Base-by-base conservation (phyloP, 179 eudicot genomes). In the Silene noctiflora region DNA sequence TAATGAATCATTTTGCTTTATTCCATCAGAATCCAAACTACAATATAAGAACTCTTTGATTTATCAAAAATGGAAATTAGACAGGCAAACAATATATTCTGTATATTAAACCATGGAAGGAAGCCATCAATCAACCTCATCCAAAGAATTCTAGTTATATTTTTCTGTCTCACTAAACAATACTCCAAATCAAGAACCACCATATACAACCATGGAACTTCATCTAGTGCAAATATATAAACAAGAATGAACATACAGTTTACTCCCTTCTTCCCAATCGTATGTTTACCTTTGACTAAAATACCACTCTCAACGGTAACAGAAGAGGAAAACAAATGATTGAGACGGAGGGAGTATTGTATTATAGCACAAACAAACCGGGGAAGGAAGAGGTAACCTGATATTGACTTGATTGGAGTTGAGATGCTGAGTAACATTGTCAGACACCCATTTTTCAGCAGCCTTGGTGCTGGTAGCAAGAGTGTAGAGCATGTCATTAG, bases 391-490 rank as follows among this genome's bases (percentile, higher is more conserved):
- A n/a, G 48, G 48, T n/a, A 58, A 92, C 98, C 97, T 91, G 86
- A 94, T 92, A 82, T 91, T 88, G 74, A 91, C 97, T 75, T 81
- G 82, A 76, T 84, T 85, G 25, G 70, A 46, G n/a, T 56, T 58
- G 27, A 92, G 29, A 85, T 92, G 97, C 31, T 76, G 73, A 62
- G 98, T 83, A 11, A 94, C 76, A 87, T 94, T 94, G 69, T 92
- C 76, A 13, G 91, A 71, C 44, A 94, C 96, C 98, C 98, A 94
- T 75, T 79, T 85, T 56, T 94, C 90, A 84, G 97, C 97, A 75
- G 97, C 98, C 65, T 89, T 94, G 42, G 81, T 25, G 42, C 91
- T 94, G 12, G 76, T 14, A 74, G 96, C 96, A 73, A 94, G 80
- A 71, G 91, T 79, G 20, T 78, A 63, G 24, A 94, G 91, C 96